Evolutionary conservation across 768 basidiomycete species (phyloP), one percentile per base, ranked within the genome.

Genomic region (Phylloporus scabripes): DNA sequence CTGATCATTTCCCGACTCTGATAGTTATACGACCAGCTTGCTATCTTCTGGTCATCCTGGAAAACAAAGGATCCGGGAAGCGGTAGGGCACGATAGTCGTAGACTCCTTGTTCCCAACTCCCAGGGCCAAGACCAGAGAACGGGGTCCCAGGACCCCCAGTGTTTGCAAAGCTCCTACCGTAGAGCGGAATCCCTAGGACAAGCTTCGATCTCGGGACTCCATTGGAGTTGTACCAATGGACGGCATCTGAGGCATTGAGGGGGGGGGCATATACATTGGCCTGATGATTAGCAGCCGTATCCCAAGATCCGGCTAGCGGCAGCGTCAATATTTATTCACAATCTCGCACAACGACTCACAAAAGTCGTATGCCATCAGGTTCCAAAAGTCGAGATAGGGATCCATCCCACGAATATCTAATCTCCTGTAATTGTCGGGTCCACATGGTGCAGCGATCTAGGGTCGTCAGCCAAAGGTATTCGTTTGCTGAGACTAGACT

Each of bases 361-460:
- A 79, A 59, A 85, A 91, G 63, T 91, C 89, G 56, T 92, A 91
- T 1, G 86, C 83, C 96, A 99, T 99, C 66, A 99, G 70, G 64
- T 99, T 98, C 94, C 93, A 98, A 65, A 97, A 93, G 60, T 92
- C 88, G 20, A 99, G 81, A 50, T 78, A 83, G 51, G 74, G 74
- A 63, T 93, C 85, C 94, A 99, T 98, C 52, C 89, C 89, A 20
- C 67, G 70, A 40, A 92, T 74, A 51, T 82, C 76, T 7, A 98
- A 73, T 56, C 85, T 88, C 64, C 82, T 72, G 69, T 92, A 93
- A 58, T 96, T 83, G 54, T 86, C 77, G 2, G 85, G 79, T 26
- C 96, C 96, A 66, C 92, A 95, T 2, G 96, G 94, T 1, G 95
- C 90, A 33, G 92, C 91, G 46, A 95, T 86, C 88, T 92, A 40